Evolutionary conservation across 208 protist genomes (phyloP), one percentile per base, ranked within the genome.

Genomic region (Spongospora subterranea): DNA sequence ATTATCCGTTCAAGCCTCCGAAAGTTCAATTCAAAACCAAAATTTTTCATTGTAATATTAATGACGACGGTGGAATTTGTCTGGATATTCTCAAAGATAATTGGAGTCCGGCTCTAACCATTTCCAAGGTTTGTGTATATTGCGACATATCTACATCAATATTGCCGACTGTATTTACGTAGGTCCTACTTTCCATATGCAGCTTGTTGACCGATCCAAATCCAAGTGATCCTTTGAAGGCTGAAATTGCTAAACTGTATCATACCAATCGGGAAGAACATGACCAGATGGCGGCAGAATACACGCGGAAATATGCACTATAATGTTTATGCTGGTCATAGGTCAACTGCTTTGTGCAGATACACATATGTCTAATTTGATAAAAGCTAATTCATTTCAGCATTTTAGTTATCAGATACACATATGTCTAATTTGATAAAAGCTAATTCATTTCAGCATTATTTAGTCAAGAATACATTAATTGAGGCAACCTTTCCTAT

Each of bases 171-270:
- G 40, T 82, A 43, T 82, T 43, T 35, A 40, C n/a, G 71, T 82
- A 82, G 71, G 71, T 82, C 88, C 94, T 99, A 91, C 96, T 99
- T n/a, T 99, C 98, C 24, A 97, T 99, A 92, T 99, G 96, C 94
- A 98, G 97, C 41, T 93, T 99, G 88, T 96, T 99, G 39, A 98
- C 98, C 46, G 98, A 99, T 93, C 98, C 99, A 24, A 99, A 99
- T 95, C 97, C 98, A 53, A 98, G 99, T 90, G 98, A 99, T 96
- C 92, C 92, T 20, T 53, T 93, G 41, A 88, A 90, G 71, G 66
- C 92, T 41, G 89, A 92, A 29, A 93, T 93, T 76, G 92, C 92
- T 29, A 88, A 92, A 24, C 89, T 93, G 77, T 93, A 90, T 64
- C 91, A 93, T 41, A 64, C n/a, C 40, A 92, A 95, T 88, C 91